Evolutionary conservation across 2,329 filamentous ascomycete species (phyloP).

Genomic region (Lachnellula occidentalis): DNA sequence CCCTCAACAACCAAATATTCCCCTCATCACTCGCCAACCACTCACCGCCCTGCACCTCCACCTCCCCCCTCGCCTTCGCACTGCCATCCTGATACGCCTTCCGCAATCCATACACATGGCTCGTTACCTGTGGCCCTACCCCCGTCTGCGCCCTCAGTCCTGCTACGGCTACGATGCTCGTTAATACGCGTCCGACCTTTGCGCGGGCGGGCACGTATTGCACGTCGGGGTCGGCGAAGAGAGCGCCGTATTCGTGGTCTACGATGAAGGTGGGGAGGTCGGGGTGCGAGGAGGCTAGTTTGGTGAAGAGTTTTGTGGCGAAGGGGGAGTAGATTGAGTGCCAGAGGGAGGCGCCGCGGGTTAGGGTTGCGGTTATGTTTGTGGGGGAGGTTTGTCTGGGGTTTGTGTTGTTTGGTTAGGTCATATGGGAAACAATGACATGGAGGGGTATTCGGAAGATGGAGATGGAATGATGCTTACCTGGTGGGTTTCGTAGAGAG

Average conservation of each 20-base stretch:
- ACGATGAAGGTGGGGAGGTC: constrained; percentile 79
- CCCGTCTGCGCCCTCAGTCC: constrained; percentile 75
- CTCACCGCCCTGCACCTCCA: constrained; percentile 43
- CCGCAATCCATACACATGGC: constrained; percentile 73
- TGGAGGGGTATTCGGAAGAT: background rate
- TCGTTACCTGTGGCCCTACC: constrained; percentile 75
- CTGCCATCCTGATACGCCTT: constrained; percentile 69
- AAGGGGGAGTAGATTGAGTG: constrained; percentile 72
- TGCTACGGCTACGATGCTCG: constrained; percentile 66
- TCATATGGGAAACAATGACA: background rate
- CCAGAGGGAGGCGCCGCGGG: constrained; percentile 64
- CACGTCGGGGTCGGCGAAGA: constrained; percentile 63
- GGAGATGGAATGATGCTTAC: constrained; percentile 1
- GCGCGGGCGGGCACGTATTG: constrained; percentile 36
- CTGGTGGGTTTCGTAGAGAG: constrained; percentile 53
- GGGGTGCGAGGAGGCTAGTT: constrained; percentile 70
- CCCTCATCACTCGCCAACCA: constrained; percentile 64
- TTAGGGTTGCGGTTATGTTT: constrained; percentile 50
- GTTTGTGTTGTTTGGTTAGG: constrained; percentile 17
- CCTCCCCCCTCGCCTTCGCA: constrained; percentile 41
- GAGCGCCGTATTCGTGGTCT: constrained; percentile 64
- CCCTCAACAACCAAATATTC: constrained; percentile 56
- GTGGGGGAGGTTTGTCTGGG: background rate
- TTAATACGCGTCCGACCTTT: constrained; percentile 63
- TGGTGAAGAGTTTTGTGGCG: constrained; percentile 63